Evolutionary conservation across 306 rosid genomes (phyloP), one percentile per base, ranked within the genome.

Genomic region (Sophora flavescens): DNA sequence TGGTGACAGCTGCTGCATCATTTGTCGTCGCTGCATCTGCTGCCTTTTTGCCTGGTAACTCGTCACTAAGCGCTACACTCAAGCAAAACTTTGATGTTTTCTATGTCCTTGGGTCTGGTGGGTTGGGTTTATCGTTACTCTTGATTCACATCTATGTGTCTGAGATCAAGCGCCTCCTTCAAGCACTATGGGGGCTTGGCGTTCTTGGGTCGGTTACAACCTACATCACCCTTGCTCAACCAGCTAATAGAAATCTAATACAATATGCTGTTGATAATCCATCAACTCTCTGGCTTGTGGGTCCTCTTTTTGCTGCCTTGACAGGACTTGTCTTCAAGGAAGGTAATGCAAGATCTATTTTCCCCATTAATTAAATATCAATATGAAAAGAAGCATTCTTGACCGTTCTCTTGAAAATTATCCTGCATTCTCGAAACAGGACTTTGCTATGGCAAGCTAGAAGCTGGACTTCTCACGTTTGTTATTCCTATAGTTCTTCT

Each of bases 281-380:
- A 8, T 61, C 64, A 0, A 76, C 95, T 26, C 58, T 92, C 64
- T 94, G 97, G 97, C 81, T 95, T 81, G 88, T 94, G 8, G 98
- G 98, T 70, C 98, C 96, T 63, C 87, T 92, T 77, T 92, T 86
- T 50, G 98, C 95, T 14, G 87, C 98, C 70, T 84, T 90, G 64
- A 95, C 98, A 4, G 93, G 98, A 68, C 90, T 95, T 70, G 98
- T 92, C 63, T 95, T 92, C 88, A 95, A 90, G 88, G 96, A 92
- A 92, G 98, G 97, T 92, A 72, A 65, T 42, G 18, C 54, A 30
- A 39, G 6, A 67, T 70, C 68, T 38, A 36, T 67, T 41, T 32
- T 60, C 13, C 5, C 30, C 53, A 72, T 72, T 68, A 28, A 65
- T 72, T 68, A 28, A 65, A 38, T 50, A 22, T 65, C 45, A 33